Percentiles rank a stretch among this genome's conserved stretches.
Conservation (phyloP, 305 asterid species). For the Fraxinus floribunda region DNA sequence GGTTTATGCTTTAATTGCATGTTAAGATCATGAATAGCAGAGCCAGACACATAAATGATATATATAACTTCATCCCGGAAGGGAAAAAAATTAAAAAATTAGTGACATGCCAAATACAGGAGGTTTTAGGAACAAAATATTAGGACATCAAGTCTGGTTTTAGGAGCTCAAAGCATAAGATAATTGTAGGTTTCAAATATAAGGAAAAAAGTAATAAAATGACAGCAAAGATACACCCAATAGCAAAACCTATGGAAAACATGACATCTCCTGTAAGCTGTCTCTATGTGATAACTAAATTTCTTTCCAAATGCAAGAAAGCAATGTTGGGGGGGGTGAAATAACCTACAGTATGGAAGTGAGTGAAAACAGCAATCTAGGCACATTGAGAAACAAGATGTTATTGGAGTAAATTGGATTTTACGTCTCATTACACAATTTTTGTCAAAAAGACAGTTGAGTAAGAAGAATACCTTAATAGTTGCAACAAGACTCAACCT, state of each 20-base stretch:
- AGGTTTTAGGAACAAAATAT: neutral
- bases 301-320: neutral
- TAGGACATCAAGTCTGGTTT: neutral
- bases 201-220: neutral
- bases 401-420: neutral
- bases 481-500: slow-evolving; percentile 60
- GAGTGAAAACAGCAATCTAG: neutral
- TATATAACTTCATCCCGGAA: neutral
- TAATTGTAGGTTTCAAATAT: neutral
- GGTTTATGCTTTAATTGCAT: neutral
- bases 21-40: neutral
- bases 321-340: neutral
- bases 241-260: neutral
- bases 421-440: neutral
- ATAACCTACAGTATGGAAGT: neutral
- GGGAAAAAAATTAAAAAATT: neutral
- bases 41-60: neutral
- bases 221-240: neutral
- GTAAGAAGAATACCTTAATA: slow-evolving; percentile 40
- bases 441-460: neutral
- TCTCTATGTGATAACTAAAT: neutral
- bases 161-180: neutral
- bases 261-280: neutral
- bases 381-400: neutral
- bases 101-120: neutral